Conservation (phyloP, 495 filamentous ascomycete genomes). For the Gamarada debralockiae region DNA sequence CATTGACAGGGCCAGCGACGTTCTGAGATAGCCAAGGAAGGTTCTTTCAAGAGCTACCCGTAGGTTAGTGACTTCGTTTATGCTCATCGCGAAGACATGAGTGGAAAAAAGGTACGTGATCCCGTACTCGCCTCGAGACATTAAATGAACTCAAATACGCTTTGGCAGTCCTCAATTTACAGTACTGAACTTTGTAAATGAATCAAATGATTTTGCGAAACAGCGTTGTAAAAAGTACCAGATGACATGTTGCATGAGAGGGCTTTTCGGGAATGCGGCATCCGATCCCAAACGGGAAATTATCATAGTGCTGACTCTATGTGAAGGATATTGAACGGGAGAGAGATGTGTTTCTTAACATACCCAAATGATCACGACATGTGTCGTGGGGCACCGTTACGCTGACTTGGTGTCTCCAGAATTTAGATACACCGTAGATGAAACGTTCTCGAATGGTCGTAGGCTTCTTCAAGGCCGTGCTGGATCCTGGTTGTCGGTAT, state of each 20-base stretch:
- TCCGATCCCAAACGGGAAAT: constrained; percentile 5
- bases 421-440: constrained; percentile 24
- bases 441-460: constrained; percentile 10
- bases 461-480: constrained; percentile 7
- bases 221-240: too few relatives aligned
- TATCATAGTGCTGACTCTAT: not conserved
- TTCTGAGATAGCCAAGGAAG: constrained; percentile 74
- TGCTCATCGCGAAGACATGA: not conserved
- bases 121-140: constrained; percentile 12
- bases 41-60: constrained; percentile 70
- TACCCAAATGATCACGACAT: constrained; percentile 53
- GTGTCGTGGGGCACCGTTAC: constrained; percentile 38
- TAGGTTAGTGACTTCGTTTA: constrained; percentile 2
- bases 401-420: constrained; percentile 42
- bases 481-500: not conserved
- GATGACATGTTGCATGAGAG: constrained; percentile 1
- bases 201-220: too few relatives aligned
- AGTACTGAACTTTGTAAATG: not conserved
- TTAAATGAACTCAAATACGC: constrained; percentile 6
- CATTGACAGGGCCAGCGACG: constrained; percentile 65
- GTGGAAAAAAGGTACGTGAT: constrained; percentile 4
- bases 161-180: constrained; percentile 7
- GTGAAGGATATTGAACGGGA: constrained; percentile 5
- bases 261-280: not conserved
- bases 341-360: constrained; percentile 13